These are phyloP conservation scores for Daldinia sp. DNA, from an alignment of 2,329 filamentous ascomycete species.

Conservation along the genomic window DNA sequence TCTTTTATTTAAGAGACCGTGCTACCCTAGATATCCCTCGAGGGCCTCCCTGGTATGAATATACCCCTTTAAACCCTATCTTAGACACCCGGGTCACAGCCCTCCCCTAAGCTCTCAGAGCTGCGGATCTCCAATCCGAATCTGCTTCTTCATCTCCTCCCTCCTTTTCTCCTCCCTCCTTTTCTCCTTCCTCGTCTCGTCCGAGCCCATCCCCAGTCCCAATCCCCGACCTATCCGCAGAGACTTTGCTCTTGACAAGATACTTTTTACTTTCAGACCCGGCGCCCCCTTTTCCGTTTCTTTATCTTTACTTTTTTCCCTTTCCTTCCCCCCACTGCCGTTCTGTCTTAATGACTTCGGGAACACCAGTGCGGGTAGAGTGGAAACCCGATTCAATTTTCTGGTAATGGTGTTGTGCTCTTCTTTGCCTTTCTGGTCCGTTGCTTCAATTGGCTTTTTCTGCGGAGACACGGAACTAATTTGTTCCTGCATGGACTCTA, in stretches of 20 bases:
- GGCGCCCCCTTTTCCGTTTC: conserved; percentile 15
- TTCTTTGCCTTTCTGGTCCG: not conserved
- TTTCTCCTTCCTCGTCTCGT: conserved; percentile 40
- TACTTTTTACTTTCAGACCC: conserved; percentile 36
- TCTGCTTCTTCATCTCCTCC: conserved; percentile 38
- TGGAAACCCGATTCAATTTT: conserved; percentile 34
- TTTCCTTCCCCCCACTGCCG: not conserved
- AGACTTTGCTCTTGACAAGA: conserved; percentile 41
- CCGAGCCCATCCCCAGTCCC: conserved; percentile 26
- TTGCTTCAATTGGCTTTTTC: not conserved
- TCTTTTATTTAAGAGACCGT: no score
- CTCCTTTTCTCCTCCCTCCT: conserved; percentile 35
- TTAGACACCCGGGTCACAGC: no score
- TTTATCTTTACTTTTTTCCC: not conserved
- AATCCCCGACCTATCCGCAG: conserved; percentile 22
- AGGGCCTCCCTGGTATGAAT: not conserved
- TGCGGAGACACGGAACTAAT: not conserved
- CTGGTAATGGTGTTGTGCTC: not conserved
- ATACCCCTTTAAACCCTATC: not conserved
- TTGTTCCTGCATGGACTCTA: not conserved
- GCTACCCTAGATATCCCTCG: not conserved
- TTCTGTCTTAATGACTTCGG: conserved; percentile 2
- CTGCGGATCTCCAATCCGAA: conserved; percentile 23
- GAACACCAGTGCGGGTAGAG: conserved; percentile 19
- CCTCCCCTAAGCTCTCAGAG: not conserved